Evolutionary conservation across 805 yeast genomes (phyloP).

Genomic region (Gaillardinia entomophila): DNA sequence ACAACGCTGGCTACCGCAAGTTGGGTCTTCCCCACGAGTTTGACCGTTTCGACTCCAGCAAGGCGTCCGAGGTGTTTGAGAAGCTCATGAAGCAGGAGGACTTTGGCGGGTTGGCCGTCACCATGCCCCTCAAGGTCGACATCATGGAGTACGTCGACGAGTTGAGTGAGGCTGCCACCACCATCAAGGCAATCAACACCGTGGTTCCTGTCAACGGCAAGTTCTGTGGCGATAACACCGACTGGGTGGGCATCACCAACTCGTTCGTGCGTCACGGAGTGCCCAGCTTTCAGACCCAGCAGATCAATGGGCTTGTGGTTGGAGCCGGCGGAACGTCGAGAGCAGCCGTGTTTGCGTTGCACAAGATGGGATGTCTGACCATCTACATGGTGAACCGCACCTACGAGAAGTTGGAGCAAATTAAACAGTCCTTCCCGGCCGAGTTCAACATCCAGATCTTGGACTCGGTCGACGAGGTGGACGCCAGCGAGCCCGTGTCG

Average conservation of each 20-base stretch:
- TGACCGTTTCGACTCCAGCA: slow-evolving; percentile 59
- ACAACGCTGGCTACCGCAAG: slow-evolving; percentile 69
- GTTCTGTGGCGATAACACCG: slow-evolving; percentile 85
- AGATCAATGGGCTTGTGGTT: slow-evolving; percentile 64
- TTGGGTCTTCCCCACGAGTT: slow-evolving; percentile 76
- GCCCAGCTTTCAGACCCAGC: slow-evolving; percentile 28
- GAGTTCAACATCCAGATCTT: slow-evolving; percentile 55
- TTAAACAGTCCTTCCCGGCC: slow-evolving; percentile 57
- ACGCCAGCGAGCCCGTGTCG: slow-evolving; percentile 41
- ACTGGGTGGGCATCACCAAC: slow-evolving; percentile 82
- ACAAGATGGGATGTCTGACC: slow-evolving; percentile 66
- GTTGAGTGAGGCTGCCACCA: slow-evolving; percentile 67
- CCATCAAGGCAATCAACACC: slow-evolving; percentile 95
- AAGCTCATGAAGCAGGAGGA: slow-evolving; percentile 41
- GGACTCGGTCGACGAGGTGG: slow-evolving; percentile 42
- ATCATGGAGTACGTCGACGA: slow-evolving; percentile 62
- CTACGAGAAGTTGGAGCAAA: slow-evolving; percentile 50
- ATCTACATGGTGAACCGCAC: slow-evolving; percentile 85
- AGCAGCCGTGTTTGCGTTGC: slow-evolving; percentile 87
- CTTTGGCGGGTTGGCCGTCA: slow-evolving; percentile 93
- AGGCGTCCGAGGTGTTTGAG: slow-evolving; percentile 50
- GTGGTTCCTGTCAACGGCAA: slow-evolving; percentile 47
- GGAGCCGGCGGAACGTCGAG: slow-evolving; percentile 99
- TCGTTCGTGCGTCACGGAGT: slow-evolving; percentile 64
- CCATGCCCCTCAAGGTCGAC: slow-evolving; percentile 87